These are phyloP conservation scores for Penicillium sp. DNA, from an alignment of 2,329 filamentous ascomycete genomes.

Conservation along the genomic window DNA sequence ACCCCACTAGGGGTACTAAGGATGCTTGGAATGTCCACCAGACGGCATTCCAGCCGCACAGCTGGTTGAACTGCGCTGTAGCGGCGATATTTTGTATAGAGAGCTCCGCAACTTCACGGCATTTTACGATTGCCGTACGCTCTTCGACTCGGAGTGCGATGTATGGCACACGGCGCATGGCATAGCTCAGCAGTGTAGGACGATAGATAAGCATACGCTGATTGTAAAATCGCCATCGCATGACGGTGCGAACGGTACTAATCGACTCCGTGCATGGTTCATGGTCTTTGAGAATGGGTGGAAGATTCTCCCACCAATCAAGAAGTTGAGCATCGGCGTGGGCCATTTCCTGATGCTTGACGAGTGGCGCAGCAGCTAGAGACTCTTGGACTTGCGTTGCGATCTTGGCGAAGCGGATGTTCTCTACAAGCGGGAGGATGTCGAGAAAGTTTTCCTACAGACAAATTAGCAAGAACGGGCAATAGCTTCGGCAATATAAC, in stretches of 20 bases:
- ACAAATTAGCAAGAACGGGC: background rate
- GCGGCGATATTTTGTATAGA: slow-evolving; percentile 71
- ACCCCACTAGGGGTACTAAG: slow-evolving; percentile 73
- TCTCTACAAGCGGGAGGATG: slow-evolving; percentile 71
- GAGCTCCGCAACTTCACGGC: slow-evolving; percentile 67
- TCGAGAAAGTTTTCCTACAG: slow-evolving; percentile 59
- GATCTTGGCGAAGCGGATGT: slow-evolving; percentile 77
- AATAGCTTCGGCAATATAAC: background rate
- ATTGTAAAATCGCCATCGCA: slow-evolving; percentile 82
- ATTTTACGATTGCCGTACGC: slow-evolving; percentile 66
- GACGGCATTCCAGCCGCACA: slow-evolving; percentile 77
- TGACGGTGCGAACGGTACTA: slow-evolving; percentile 68
- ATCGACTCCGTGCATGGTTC: slow-evolving; percentile 71
- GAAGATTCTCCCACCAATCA: slow-evolving; percentile 71
- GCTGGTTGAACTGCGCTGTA: slow-evolving; percentile 71
- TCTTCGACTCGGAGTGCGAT: slow-evolving; percentile 60
- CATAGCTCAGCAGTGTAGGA: slow-evolving; percentile 68
- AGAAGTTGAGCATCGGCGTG: slow-evolving; percentile 67
- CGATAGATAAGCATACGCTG: slow-evolving; percentile 74
- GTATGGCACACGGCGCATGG: slow-evolving; percentile 54
- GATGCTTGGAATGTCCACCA: slow-evolving; percentile 80
- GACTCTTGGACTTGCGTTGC: slow-evolving; percentile 75
- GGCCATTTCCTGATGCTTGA: slow-evolving; percentile 66
- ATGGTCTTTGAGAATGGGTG: slow-evolving; percentile 62
- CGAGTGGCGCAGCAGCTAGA: slow-evolving; percentile 67